Evolutionary conservation across 192 early-diverging fungal genomes (phyloP).

Genomic region (Glomus cerebriforme): DNA sequence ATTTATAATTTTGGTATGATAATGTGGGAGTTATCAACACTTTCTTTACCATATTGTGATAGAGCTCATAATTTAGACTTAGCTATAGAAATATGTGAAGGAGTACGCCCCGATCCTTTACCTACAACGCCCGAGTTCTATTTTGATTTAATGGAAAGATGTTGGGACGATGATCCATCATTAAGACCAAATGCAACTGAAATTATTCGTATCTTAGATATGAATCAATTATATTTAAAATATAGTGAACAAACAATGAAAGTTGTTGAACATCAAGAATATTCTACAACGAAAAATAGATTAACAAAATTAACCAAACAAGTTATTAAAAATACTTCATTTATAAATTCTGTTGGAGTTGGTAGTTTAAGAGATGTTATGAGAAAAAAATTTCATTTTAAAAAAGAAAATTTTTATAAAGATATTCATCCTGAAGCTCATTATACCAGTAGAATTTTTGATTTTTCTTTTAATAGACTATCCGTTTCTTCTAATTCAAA

Average conservation of each 20-base stretch:
- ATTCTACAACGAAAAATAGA: neutral
- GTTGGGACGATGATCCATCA: conserved; percentile 41
- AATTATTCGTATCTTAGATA: neutral
- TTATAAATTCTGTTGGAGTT: neutral
- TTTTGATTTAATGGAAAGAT: conserved; percentile 40
- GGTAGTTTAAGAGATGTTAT: neutral
- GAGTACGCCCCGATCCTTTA: conserved; percentile 37
- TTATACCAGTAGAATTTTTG: neutral
- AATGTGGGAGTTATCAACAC: conserved; percentile 47
- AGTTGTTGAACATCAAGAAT: neutral
- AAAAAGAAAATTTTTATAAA: neutral
- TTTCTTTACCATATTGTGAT: conserved; percentile 38
- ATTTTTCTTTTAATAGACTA: neutral
- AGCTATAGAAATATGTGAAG: conserved; percentile 35
- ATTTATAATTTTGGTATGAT: conserved; percentile 48
- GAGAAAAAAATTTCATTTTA: neutral
- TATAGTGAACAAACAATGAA: neutral
- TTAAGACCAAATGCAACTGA: conserved; percentile 13
- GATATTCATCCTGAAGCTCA: neutral
- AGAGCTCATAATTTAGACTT: conserved; percentile 34
- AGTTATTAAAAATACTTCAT: neutral
- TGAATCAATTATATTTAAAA: neutral
- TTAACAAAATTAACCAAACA: neutral
- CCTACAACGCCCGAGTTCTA: conserved; percentile 39
- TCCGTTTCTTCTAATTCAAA: neutral